Percentiles rank a stretch among this genome's conserved stretches.
Evolutionary conservation across 1,284 basidiomycete genomes (phyloP).

Genomic region (Heterobasidion parviporum): DNA sequence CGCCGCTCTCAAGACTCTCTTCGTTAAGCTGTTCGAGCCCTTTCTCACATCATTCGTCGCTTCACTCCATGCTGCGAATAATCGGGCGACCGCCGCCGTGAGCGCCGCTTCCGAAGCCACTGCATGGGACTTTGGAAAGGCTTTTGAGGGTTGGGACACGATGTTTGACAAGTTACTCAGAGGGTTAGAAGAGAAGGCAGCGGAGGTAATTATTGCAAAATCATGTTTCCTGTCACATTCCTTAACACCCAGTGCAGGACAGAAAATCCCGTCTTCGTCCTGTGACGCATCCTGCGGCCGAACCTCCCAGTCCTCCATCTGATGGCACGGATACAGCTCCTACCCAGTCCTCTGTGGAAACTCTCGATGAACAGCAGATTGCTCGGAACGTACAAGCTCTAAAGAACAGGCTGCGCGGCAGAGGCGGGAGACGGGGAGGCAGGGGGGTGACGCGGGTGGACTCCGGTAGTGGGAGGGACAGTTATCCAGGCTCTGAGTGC

Average conservation of each 20-base stretch:
- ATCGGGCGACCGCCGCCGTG: conserved; percentile 29
- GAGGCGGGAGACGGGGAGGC: conserved; percentile 51
- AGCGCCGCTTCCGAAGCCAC: conserved; percentile 25
- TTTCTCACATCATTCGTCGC: conserved; percentile 77
- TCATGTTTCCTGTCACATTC: conserved; percentile 1
- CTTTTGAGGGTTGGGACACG: conserved; percentile 77
- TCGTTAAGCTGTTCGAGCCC: conserved; percentile 79
- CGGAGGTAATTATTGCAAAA: conserved; percentile 37
- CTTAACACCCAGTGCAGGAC: conserved; percentile 36
- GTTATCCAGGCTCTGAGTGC: conserved; percentile 57
- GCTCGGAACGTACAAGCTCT: conserved; percentile 88
- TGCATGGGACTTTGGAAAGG: conserved; percentile 62
- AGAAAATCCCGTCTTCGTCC: conserved; percentile 55
- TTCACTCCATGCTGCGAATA: conserved; percentile 60
- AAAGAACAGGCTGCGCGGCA: conserved; percentile 72
- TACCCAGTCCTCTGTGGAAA: conserved; percentile 43
- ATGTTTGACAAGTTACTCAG: conserved; percentile 74
- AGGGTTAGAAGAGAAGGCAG: conserved; percentile 68
- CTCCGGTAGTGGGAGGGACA: conserved; percentile 52
- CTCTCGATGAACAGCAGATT: conserved; percentile 83
- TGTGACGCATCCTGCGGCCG: conserved; percentile 27
- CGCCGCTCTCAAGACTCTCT: conserved; percentile 71
- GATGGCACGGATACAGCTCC: conserved; percentile 64
- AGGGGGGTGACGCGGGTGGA: conserved; percentile 43
- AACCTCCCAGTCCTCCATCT: conserved; percentile 40